These are phyloP conservation scores for Lactifluus volemus DNA, from an alignment of 768 basidiomycete species.

Conservation along the genomic window DNA sequence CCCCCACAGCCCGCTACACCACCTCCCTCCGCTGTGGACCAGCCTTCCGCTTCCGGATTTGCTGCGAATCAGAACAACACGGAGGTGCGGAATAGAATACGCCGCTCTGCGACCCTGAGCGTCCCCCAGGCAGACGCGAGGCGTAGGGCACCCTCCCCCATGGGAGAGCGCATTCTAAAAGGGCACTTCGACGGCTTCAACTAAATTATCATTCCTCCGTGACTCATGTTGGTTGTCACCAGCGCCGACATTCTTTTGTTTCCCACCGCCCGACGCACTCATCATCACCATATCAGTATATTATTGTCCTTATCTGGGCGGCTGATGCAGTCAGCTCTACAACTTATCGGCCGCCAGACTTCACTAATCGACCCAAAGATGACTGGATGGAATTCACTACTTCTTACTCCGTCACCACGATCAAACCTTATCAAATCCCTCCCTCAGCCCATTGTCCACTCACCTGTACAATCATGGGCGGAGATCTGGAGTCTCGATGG, in stretches of 20 bases:
- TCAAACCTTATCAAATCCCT: background rate
- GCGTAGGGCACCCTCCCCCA: slow-evolving; percentile 64
- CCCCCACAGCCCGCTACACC: slow-evolving; percentile 14
- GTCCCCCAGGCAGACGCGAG: slow-evolving; percentile 39
- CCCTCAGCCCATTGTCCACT: background rate
- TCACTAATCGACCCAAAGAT: slow-evolving; percentile 2
- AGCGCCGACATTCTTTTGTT: background rate
- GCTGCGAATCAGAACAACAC: background rate
- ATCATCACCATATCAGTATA: background rate
- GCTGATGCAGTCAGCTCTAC: background rate
- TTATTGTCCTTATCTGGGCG: background rate
- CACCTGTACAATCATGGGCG: background rate
- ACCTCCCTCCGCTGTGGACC: slow-evolving; percentile 12
- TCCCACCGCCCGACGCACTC: background rate
- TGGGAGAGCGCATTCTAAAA: slow-evolving; percentile 87
- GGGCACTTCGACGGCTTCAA: slow-evolving; percentile 90
- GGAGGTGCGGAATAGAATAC: slow-evolving; percentile 26
- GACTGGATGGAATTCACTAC: slow-evolving; percentile 2
- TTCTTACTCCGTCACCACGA: background rate
- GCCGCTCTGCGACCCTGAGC: slow-evolving; percentile 52
- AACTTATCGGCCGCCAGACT: background rate
- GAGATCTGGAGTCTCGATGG: background rate
- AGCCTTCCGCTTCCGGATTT: background rate
- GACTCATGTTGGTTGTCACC: background rate
- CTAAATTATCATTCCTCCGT: slow-evolving; percentile 24